phyloP scores from a whole-genome alignment of 2,329 filamentous ascomycete species.

The Drechslerella coelobrocha region DNA sequence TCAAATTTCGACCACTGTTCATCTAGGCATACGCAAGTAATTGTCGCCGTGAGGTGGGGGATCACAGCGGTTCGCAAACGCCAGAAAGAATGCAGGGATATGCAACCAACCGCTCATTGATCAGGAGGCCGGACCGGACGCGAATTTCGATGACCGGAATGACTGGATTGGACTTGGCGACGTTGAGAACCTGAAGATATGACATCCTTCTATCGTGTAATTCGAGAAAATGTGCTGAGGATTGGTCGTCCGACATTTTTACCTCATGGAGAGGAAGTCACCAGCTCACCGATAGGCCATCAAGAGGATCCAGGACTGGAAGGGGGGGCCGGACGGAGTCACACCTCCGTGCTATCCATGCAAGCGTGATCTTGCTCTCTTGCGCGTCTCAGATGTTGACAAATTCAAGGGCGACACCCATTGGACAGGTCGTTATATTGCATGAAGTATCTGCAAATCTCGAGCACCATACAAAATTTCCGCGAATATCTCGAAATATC shows the following conservation, averaged over 20 bases:
- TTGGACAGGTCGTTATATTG: conserved; percentile 2
- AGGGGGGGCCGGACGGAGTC: background rate
- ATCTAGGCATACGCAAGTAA: background rate
- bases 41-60: conserved; percentile 12
- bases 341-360: background rate
- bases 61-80: conserved; percentile 19
- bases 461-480: background rate
- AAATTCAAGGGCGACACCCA: background rate
- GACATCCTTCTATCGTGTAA: too few relatives aligned
- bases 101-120: conserved; percentile 12
- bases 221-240: too few relatives aligned
- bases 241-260: too few relatives aligned
- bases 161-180: conserved; percentile 9
- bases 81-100: conserved; percentile 45
- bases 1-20: background rate
- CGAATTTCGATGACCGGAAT: conserved; percentile 18
- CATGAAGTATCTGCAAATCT: background rate
- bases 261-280: too few relatives aligned
- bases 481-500: background rate
- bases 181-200: background rate
- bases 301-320: too few relatives aligned
- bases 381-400: background rate
- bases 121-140: conserved; percentile 28
- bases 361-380: background rate
- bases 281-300: too few relatives aligned